phyloP scores from a whole-genome alignment of 2,329 filamentous ascomycete genomes.

The Hypoxylon sp. region DNA sequence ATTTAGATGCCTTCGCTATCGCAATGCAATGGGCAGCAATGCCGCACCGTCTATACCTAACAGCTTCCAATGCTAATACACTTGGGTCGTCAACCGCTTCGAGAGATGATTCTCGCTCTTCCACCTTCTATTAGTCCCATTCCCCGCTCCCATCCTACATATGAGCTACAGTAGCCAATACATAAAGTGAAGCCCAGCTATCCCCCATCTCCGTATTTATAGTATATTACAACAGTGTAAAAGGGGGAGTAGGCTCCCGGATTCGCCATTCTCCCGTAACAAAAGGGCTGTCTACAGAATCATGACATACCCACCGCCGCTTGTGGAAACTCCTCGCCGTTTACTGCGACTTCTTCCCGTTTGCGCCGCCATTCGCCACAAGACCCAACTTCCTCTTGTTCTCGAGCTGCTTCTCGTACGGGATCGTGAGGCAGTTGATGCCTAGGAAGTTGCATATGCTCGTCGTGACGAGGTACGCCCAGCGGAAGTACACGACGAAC shows the following conservation, averaged over 20 bases:
- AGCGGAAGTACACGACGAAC: slow-evolving; percentile 87
- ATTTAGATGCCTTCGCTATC: slow-evolving; percentile 7
- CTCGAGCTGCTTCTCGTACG: slow-evolving; percentile 70
- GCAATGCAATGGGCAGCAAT: slow-evolving; percentile 14
- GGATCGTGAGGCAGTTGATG: slow-evolving; percentile 95
- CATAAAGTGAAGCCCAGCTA: slow-evolving; percentile 9
- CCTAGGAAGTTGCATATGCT: slow-evolving; percentile 93
- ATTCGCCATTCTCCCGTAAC: slow-evolving; percentile 5
- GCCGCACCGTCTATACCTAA: slow-evolving; percentile 2
- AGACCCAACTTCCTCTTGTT: slow-evolving; percentile 61
- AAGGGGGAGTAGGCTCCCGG: neutral
- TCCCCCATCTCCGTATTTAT: slow-evolving; percentile 9
- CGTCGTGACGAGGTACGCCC: slow-evolving; percentile 91
- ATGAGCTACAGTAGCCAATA: slow-evolving; percentile 11
- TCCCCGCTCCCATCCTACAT: neutral
- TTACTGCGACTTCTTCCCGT: slow-evolving; percentile 54
- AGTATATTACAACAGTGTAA: slow-evolving; percentile 36
- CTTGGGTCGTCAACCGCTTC: neutral
- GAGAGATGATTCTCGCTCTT: neutral
- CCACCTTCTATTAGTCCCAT: neutral
- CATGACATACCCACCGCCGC: neutral
- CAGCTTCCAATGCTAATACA: slow-evolving; percentile 4
- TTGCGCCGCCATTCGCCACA: slow-evolving; percentile 42
- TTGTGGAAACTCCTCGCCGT: neutral
- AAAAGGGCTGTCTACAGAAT: slow-evolving; percentile 22